A percentile compares a stretch with the other conserved stretches of the same genome.
Evolutionary conservation across 257 asterid genomes (phyloP).

Genomic region (Solanum bukasovii): DNA sequence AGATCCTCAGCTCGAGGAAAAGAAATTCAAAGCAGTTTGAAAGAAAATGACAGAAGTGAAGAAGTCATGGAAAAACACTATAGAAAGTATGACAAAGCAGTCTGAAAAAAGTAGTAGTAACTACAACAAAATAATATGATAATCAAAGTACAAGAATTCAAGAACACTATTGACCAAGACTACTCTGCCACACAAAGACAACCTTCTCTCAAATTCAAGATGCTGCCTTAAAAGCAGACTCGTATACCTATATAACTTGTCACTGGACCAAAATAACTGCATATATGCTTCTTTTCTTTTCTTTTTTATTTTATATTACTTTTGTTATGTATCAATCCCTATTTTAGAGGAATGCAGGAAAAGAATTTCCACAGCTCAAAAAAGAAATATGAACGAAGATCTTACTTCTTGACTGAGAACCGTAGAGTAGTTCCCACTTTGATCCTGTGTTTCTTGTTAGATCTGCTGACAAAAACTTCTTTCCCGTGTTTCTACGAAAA

Average conservation of each 20-base stretch:
- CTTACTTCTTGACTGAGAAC: constrained; percentile 57
- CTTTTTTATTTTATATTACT: background rate
- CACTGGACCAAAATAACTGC: background rate
- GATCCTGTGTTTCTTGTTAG: constrained; percentile 49
- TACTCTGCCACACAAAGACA: background rate
- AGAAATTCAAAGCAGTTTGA: background rate
- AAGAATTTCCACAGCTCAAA: background rate
- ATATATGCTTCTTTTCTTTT: background rate
- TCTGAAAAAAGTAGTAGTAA: background rate
- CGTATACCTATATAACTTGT: background rate
- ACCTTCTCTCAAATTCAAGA: background rate
- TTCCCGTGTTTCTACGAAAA: constrained; percentile 49
- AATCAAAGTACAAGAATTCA: background rate
- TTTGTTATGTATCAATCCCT: background rate
- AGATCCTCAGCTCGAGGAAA: background rate
- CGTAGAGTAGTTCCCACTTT: constrained; percentile 60
- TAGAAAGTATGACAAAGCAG: background rate
- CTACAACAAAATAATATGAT: background rate
- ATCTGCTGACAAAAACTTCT: constrained; percentile 42
- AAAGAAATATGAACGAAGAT: background rate
- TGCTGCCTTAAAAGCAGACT: background rate
- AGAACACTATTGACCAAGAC: background rate
- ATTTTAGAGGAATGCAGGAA: background rate
- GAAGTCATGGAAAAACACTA: background rate
- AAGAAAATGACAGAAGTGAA: background rate